A percentile compares a stretch with the other conserved stretches of the same genome.
Evolutionary conservation across 345 rosid genomes (phyloP).

Genomic region (Carallia brachiata): DNA sequence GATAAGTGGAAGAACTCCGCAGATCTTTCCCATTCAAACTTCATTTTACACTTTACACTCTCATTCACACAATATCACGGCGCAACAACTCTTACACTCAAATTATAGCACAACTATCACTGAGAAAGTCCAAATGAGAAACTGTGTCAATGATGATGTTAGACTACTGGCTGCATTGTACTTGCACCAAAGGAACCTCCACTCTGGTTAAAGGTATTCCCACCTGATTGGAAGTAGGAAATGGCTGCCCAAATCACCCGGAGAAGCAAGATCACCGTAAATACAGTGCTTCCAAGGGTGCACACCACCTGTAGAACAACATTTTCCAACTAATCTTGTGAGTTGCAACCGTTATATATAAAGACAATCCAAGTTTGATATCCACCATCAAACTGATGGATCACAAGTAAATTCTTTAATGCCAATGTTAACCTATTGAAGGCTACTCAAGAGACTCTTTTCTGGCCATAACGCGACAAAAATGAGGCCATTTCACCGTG

Average conservation of each 20-base stretch:
- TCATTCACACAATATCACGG: neutral
- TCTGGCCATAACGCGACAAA: no score
- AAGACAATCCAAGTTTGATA: neutral
- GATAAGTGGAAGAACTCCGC: conserved; percentile 10
- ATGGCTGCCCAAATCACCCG: conserved; percentile 63
- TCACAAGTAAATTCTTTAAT: no score
- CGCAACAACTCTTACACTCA: neutral
- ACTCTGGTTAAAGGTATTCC: conserved; percentile 38
- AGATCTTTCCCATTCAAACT: neutral
- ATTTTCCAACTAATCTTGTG: neutral
- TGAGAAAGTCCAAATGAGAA: neutral
- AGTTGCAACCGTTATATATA: neutral
- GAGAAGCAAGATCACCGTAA: conserved; percentile 50
- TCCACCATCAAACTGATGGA: neutral
- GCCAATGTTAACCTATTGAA: no score
- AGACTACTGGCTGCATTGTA: conserved; percentile 28
- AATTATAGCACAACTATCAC: neutral
- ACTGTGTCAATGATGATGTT: neutral
- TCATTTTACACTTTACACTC: conserved; percentile 7
- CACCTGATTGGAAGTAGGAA: conserved; percentile 57
- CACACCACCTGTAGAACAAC: conserved; percentile 55
- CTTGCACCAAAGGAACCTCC: conserved; percentile 38
- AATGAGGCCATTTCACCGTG: neutral
- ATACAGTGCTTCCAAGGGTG: conserved; percentile 69
- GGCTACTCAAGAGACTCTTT: no score